Conservation (phyloP, 108 stramenopile genomes). For the Aurantiochytrium sp. region DNA sequence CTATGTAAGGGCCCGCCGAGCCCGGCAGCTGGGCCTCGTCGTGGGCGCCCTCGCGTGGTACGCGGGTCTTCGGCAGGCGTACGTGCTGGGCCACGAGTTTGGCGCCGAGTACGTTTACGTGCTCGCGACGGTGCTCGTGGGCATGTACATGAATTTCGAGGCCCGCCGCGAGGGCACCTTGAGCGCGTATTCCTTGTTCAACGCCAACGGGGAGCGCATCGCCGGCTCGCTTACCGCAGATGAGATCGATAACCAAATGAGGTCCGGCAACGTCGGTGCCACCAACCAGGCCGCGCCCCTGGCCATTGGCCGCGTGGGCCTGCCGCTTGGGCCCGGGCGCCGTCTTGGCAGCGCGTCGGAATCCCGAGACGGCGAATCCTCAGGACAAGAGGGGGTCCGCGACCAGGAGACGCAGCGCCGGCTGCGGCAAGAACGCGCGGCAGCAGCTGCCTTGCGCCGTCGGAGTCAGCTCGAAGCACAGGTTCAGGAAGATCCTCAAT, state of each 20-base stretch:
- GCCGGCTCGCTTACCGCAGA: neutral
- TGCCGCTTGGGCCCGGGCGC: neutral
- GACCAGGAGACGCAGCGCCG: neutral
- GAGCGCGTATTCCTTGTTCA: neutral
- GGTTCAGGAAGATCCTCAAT: too few species aligned
- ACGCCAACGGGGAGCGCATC: neutral
- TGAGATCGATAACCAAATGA: neutral
- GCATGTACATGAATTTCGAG: neutral
- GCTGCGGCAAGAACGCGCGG: neutral
- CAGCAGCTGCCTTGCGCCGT: neutral
- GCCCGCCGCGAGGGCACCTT: neutral
- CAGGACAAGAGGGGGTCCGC: too few species aligned
- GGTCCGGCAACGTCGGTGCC: neutral
- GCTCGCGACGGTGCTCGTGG: neutral
- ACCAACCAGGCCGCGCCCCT: neutral
- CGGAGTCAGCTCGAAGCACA: too few species aligned
- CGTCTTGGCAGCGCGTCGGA: neutral
- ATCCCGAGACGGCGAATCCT: too few species aligned
- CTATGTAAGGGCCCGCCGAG: neutral
- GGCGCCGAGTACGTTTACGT: neutral
- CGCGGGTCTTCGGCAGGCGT: neutral
- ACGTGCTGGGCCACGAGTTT: neutral
- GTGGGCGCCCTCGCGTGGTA: neutral
- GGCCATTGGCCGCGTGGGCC: neutral
- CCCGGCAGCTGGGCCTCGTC: neutral